Conservation (phyloP, 202 grass and related monocot species). For the Carex arenaria region DNA sequence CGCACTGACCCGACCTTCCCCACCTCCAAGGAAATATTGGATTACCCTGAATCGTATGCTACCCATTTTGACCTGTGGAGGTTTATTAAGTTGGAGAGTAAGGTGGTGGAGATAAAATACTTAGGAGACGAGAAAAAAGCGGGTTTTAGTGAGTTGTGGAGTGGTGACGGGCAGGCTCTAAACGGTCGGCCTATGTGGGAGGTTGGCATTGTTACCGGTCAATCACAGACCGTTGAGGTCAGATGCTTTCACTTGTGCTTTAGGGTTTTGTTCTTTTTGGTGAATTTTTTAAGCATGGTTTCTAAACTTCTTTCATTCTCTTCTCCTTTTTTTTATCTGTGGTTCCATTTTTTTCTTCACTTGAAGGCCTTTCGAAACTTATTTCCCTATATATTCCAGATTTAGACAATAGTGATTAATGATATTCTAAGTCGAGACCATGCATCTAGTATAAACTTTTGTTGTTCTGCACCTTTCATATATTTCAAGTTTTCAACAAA, state of each 20-base stretch:
- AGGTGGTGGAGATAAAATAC: constrained; percentile 67
- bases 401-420: not conserved
- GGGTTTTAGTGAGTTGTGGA: constrained; percentile 59
- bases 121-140: constrained; percentile 32
- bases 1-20: constrained; percentile 85
- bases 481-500: too few species aligned
- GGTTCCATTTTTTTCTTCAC: not conserved
- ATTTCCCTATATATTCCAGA: too few species aligned
- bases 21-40: constrained; percentile 65
- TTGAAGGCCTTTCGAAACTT: too few species aligned
- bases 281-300: too few species aligned
- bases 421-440: not conserved
- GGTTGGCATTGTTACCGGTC: constrained; percentile 49
- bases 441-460: not conserved
- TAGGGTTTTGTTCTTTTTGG: too few species aligned
- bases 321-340: not conserved
- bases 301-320: not conserved
- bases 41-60: constrained; percentile 79
- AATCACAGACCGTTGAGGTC: constrained; percentile 46
- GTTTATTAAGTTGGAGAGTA: constrained; percentile 53
- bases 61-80: constrained; percentile 65
- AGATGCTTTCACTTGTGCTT: not conserved
- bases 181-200: constrained; percentile 69
- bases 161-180: constrained; percentile 34
- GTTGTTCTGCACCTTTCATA: not conserved